Conservation (phyloP, 306 rosid species). For the Vachellia pachyceras region DNA sequence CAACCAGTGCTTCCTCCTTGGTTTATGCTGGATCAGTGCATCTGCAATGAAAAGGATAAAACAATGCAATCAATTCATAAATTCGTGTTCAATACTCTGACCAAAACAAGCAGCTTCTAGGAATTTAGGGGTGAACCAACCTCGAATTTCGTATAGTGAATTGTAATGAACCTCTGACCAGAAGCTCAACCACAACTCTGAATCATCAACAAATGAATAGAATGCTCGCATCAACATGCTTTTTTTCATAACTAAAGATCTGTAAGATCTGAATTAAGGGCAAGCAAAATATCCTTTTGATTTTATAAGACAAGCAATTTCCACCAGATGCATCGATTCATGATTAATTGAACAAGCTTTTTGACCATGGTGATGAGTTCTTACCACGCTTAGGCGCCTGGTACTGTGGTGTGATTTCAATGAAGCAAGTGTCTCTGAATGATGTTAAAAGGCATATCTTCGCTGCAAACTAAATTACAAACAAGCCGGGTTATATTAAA, state of each 20-base stretch:
- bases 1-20: conserved; percentile 73
- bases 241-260: conserved; percentile 17
- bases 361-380: conserved; percentile 19
- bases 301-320: neutral
- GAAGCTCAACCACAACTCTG: conserved; percentile 86
- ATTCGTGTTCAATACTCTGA: neutral
- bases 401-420: conserved; percentile 60
- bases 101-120: neutral
- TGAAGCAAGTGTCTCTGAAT: conserved; percentile 67
- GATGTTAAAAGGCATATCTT: conserved; percentile 76
- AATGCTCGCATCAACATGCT: neutral
- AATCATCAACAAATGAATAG: conserved; percentile 45
- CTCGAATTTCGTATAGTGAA: conserved; percentile 64
- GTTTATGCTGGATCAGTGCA: conserved; percentile 62
- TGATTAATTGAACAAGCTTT: neutral
- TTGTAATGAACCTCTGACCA: conserved; percentile 88
- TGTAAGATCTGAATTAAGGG: neutral
- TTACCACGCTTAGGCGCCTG: conserved; percentile 67
- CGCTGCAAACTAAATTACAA: conserved; percentile 63
- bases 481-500: conserved; percentile 36
- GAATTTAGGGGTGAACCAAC: conserved; percentile 41
- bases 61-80: conserved; percentile 30
- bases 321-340: neutral
- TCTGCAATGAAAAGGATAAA: conserved; percentile 54
- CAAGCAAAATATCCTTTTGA: neutral